These are phyloP conservation scores for Collybia sp. DNA, from an alignment of 768 basidiomycete species.

Conservation along the genomic window DNA sequence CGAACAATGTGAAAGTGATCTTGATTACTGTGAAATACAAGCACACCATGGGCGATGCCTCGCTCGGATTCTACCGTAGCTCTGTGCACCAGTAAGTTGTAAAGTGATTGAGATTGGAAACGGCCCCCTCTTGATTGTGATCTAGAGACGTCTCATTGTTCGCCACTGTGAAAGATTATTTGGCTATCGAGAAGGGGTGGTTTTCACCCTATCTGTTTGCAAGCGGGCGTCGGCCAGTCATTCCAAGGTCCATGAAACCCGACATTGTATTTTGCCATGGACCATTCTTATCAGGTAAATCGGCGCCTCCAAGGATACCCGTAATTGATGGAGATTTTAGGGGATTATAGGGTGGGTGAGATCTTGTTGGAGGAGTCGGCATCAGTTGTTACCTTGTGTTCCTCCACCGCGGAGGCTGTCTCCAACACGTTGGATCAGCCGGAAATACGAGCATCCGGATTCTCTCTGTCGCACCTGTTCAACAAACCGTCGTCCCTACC, in stretches of 20 bases:
- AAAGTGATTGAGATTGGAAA: background rate
- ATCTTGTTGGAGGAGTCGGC: constrained; percentile 54
- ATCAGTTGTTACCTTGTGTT: constrained; percentile 43
- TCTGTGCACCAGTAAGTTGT: constrained; percentile 47
- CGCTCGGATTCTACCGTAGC: constrained; percentile 57
- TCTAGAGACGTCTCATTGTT: constrained; percentile 54
- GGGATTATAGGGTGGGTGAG: constrained; percentile 59
- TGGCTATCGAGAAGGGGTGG: constrained; percentile 64
- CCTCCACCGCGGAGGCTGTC: constrained; percentile 17
- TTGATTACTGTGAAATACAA: constrained; percentile 59
- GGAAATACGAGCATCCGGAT: constrained; percentile 8
- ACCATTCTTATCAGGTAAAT: constrained; percentile 51
- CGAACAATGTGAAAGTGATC: constrained; percentile 51
- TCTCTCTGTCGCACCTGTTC: constrained; percentile 37
- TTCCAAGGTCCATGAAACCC: constrained; percentile 58
- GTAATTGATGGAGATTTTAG: constrained; percentile 21
- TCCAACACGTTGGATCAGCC: constrained; percentile 8
- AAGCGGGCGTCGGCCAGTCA: constrained; percentile 53
- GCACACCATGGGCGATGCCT: constrained; percentile 52
- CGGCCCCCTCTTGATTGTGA: constrained; percentile 2
- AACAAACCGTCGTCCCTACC: constrained; percentile 47
- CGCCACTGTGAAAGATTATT: constrained; percentile 55
- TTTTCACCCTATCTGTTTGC: constrained; percentile 65
- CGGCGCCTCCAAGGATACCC: background rate
- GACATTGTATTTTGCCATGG: constrained; percentile 64